phyloP scores from a whole-genome alignment of 345 rosid genomes.

The Euphorbia pulcherrima region DNA sequence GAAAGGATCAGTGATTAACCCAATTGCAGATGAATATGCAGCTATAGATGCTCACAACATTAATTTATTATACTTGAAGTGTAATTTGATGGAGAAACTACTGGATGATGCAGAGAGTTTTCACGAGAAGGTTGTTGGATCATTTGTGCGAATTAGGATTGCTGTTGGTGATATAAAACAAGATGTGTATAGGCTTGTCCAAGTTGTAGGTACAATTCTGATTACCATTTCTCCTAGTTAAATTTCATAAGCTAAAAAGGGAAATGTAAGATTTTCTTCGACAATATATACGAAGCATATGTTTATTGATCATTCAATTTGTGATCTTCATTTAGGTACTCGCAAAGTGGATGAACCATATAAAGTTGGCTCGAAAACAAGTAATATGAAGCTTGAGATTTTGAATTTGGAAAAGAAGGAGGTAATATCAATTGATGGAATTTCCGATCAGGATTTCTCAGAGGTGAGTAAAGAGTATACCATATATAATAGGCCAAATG shows the following conservation, averaged over 20 bases:
- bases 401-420: constrained; percentile 68
- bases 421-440: constrained; percentile 57
- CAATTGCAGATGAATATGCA: constrained; percentile 57
- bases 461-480: constrained; percentile 47
- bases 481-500: too few species aligned
- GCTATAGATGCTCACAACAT: constrained; percentile 83
- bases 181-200: constrained; percentile 78
- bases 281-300: background rate
- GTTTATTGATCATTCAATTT: constrained; percentile 10
- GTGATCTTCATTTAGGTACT: constrained; percentile 49
- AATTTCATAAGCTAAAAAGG: constrained; percentile 14
- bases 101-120: constrained; percentile 62
- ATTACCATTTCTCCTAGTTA: constrained; percentile 17
- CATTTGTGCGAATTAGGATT: constrained; percentile 73
- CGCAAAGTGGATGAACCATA: constrained; percentile 54
- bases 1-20: constrained; percentile 30
- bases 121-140: constrained; percentile 75
- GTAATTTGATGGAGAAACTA: constrained; percentile 58
- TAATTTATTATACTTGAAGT: constrained; percentile 66
- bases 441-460: constrained; percentile 83
- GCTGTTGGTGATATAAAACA: constrained; percentile 61
- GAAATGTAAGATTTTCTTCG: constrained; percentile 7
- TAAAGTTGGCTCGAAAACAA: constrained; percentile 54
- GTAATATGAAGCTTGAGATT: constrained; percentile 66
- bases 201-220: constrained; percentile 65